Conservation (phyloP, 2,329 filamentous ascomycete genomes). For the Ophiostoma piceae region DNA sequence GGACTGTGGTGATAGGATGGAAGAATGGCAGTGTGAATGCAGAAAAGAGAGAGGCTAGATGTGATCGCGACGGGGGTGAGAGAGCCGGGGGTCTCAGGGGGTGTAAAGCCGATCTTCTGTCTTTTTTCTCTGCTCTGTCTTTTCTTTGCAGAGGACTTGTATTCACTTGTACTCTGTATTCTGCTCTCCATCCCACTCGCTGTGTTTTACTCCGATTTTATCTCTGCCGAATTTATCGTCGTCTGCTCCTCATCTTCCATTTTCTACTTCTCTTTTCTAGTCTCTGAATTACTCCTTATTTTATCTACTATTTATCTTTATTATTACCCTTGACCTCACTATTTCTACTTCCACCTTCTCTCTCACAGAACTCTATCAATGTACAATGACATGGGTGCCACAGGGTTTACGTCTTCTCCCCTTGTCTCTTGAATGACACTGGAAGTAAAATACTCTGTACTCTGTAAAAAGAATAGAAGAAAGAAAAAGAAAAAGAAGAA, state of each 20-base stretch:
- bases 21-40: neutral
- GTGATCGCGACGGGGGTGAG: slow-evolving; percentile 8
- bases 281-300: too few relatives aligned
- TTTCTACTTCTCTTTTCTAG: too few relatives aligned
- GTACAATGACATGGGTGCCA: slow-evolving; percentile 1
- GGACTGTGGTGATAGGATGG: neutral
- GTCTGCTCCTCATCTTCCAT: neutral
- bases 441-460: neutral
- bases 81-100: slow-evolving; percentile 11
- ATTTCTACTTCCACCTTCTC: neutral
- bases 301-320: neutral
- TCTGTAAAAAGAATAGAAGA: neutral
- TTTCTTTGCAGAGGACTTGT: neutral
- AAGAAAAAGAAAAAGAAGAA: neutral
- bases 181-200: neutral
- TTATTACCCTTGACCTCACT: neutral
- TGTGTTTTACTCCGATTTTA: neutral
- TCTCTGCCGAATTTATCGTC: neutral
- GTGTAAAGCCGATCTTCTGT: neutral
- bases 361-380: neutral
- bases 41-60: slow-evolving; percentile 8
- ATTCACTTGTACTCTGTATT: neutral
- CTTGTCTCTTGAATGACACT: neutral
- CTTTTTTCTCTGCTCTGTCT: neutral
- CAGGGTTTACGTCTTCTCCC: neutral